Percentiles rank a stretch among this genome's conserved stretches.
Evolutionary conservation across 106 monocot genomes (phyloP).

Genomic region (Xerophyta viscosa): DNA sequence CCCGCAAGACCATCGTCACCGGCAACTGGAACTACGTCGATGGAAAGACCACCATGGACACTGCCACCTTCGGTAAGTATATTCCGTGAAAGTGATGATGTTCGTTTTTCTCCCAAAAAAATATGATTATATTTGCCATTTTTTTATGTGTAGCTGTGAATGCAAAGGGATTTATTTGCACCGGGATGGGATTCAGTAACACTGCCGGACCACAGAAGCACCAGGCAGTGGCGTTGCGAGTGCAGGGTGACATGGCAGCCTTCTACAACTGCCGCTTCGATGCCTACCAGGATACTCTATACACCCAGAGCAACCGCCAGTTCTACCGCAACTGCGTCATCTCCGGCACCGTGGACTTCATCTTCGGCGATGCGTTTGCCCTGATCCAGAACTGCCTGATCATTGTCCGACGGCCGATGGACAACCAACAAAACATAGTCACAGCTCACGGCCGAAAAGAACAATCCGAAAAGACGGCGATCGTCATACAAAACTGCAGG

Average conservation of each 20-base stretch:
- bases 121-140: neutral
- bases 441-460: constrained; percentile 27
- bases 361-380: constrained; percentile 31
- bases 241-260: constrained; percentile 20
- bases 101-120: no score
- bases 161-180: constrained; percentile 26
- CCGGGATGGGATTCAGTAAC: constrained; percentile 38
- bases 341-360: constrained; percentile 48
- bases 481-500: constrained; percentile 40
- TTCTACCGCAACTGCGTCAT: constrained; percentile 53
- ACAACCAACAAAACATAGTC: constrained; percentile 29
- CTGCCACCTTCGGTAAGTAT: constrained; percentile 46
- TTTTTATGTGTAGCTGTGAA: constrained; percentile 9
- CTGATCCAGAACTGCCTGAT: constrained; percentile 39
- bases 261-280: constrained; percentile 44
- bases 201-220: constrained; percentile 33
- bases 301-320: constrained; percentile 26
- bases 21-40: constrained; percentile 13
- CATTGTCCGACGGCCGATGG: constrained; percentile 25
- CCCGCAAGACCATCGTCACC: constrained; percentile 29
- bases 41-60: constrained; percentile 29
- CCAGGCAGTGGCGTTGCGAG: constrained; percentile 42
- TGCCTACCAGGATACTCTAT: constrained; percentile 43
- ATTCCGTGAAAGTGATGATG: neutral
- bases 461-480: constrained; percentile 7